Conservation (phyloP, 2,329 filamentous ascomycete species). For the Aspergillus texensis region DNA sequence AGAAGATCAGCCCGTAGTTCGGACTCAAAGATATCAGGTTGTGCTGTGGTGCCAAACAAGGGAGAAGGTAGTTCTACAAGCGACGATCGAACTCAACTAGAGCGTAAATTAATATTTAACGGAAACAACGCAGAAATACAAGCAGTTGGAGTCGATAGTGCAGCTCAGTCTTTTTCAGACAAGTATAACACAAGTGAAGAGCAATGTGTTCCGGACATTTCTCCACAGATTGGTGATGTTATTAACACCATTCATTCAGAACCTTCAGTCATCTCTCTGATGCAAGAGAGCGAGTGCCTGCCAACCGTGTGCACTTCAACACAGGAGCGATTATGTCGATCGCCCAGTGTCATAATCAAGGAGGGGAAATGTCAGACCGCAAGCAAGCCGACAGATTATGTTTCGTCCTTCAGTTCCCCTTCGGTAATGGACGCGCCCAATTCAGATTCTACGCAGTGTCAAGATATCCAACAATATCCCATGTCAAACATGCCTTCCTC, state of each 20-base stretch:
- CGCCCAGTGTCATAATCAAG: not conserved
- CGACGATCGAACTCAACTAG: not conserved
- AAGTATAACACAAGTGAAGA: not conserved
- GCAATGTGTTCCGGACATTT: not conserved
- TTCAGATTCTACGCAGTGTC: not conserved
- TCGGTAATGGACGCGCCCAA: not conserved
- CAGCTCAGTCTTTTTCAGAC: not conserved
- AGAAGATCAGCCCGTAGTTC: not conserved
- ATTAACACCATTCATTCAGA: not conserved
- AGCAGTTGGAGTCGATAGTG: not conserved
- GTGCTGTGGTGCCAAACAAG: too few species aligned
- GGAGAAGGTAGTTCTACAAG: too few species aligned
- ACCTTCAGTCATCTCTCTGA: not conserved
- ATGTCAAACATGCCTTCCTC: not conserved
- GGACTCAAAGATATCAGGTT: not conserved
- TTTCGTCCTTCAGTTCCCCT: not conserved
- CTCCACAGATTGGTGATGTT: not conserved
- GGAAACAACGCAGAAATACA: not conserved
- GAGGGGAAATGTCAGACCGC: not conserved
- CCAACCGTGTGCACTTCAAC: not conserved
- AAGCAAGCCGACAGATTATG: not conserved
- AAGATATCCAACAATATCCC: not conserved
- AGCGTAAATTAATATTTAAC: not conserved
- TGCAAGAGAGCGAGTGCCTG: too few species aligned
- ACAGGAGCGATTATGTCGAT: not conserved